Evolutionary conservation across 192 early-diverging fungal species (phyloP).

Genomic region (Geranomyces variabilis): DNA sequence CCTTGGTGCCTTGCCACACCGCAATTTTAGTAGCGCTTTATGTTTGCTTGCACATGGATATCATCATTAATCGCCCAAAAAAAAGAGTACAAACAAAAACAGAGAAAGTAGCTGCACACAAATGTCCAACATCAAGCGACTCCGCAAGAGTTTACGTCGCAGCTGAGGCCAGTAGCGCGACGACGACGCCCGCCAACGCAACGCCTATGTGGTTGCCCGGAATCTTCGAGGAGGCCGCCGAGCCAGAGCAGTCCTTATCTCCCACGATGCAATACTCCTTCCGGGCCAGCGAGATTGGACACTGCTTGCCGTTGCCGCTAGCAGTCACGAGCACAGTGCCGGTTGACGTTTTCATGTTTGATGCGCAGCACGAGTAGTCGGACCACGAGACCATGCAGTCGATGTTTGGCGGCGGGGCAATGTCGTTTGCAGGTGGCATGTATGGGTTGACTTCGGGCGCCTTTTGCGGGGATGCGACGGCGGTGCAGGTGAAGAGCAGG

Average conservation of each 20-base stretch:
- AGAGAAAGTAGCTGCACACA: too few species aligned
- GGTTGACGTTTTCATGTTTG: slow-evolving; percentile 28
- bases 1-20: too few species aligned
- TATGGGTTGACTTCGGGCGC: slow-evolving; percentile 3
- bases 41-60: too few species aligned
- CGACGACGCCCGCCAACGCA: too few species aligned
- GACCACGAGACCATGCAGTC: slow-evolving; percentile 37
- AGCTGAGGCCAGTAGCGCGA: too few species aligned
- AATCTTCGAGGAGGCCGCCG: background rate
- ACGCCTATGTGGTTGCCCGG: too few species aligned
- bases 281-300: slow-evolving; percentile 21
- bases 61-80: too few species aligned
- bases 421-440: slow-evolving; percentile 1
- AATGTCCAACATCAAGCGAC: too few species aligned
- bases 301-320: slow-evolving; percentile 17
- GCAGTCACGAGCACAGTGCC: slow-evolving; percentile 21
- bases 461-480: background rate
- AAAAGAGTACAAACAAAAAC: too few species aligned
- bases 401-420: slow-evolving; percentile 15
- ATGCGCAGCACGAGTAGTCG: slow-evolving; percentile 21
- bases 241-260: slow-evolving; percentile 22
- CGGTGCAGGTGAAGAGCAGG: background rate
- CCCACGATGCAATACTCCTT: slow-evolving; percentile 30
- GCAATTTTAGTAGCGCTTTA: too few species aligned
- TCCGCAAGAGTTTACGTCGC: too few species aligned